Base-by-base conservation (phyloP, 768 basidiomycete genomes). In the Gloeopeniophorella convolvens region DNA sequence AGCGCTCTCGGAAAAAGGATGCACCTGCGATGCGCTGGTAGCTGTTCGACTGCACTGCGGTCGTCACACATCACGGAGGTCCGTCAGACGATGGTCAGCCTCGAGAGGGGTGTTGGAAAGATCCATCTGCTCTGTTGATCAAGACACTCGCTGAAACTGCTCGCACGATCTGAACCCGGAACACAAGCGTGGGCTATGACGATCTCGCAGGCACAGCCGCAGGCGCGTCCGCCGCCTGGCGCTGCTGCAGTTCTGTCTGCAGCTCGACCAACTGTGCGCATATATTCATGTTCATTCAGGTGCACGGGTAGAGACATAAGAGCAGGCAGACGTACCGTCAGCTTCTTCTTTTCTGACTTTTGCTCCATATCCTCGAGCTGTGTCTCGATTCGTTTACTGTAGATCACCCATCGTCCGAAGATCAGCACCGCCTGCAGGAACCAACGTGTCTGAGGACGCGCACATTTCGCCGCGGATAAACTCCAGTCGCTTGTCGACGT, bases 391-490 rank as follows among this genome's bases (percentile, higher is more conserved):
- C 91, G 79, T 68, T 85, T 86, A 49, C 83, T 85, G 53, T 31
- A 36, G 24, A n/a, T 21, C n/a, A n/a, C n/a, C n/a, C n/a, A n/a
- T n/a, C n/a, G n/a, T n/a, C n/a, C n/a, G n/a, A n/a, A n/a, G n/a
- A n/a, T n/a, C n/a, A n/a, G n/a, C n/a, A n/a, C n/a, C n/a, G n/a
- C n/a, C n/a, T n/a, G n/a, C n/a, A n/a, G n/a, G n/a, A n/a, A n/a
- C n/a, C n/a, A n/a, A n/a, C n/a, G n/a, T n/a, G n/a, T 45, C 39
- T 28, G 36, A 26, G 46, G 27, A 15, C 3, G 69, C 84, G 50
- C 48, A 95, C 94, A 94, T 91, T 67, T 97, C 93, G 48, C 81
- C 70, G 36, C 69, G 74, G 61, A 97, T 98, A 69, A 90, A 94
- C 50, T 89, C 88, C 28, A 98, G 69, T 8, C 95, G 82, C 41